Base-by-base conservation (phyloP, 1,284 basidiomycete genomes). In the Schizophyllum amplum region DNA sequence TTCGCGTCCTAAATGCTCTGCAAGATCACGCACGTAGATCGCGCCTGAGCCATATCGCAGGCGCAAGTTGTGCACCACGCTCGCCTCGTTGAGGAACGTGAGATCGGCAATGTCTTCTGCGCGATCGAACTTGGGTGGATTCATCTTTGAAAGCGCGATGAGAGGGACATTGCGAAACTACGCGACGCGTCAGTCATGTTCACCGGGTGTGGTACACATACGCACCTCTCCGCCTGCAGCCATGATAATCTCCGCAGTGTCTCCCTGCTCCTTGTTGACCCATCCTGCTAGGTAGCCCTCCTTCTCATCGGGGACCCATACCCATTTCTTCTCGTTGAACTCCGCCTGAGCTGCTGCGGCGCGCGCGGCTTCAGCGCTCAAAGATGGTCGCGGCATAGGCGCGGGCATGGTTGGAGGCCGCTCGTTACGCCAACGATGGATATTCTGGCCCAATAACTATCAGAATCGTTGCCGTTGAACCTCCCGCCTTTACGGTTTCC, bases 91-190 rank as follows among this genome's bases (percentile, higher is more conserved):
- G 60, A 99, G 77, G 72, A 95, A 98, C 1, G 97, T 99, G 61
- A 99, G 79, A 72, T 99, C 95, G 51, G 97, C 97, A 65, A 99
- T 99, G 72, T 99, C 97, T 64, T 96, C 94, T 2, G 94, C 95
- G 52, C 93, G 85, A 73, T 99, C 95, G 70, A 99, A 99, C 74
- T 98, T 97, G 50, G 96, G 96, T 13, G 96, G 97, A 67, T 99
- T 99, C 92, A 96, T 95, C 76, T 94, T 94, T 64, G 87, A 93
- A 49, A 95, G 72, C 21, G 85, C 81, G 64, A 91, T 87, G 56
- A 92, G 76, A 3, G 88, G 86, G 5, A 95, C 80, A 57, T 73
- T 82, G 53, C 90, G 83, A 65, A 88, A 81, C 88, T 91, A 66
- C 24, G 52, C 25, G 20, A 51, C 23, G 27, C n/a, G 26, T 56